Percentiles rank a stretch among this genome's conserved stretches.
Evolutionary conservation across 2,329 filamentous ascomycete species (phyloP).

Genomic region (Nemania bipapillata): DNA sequence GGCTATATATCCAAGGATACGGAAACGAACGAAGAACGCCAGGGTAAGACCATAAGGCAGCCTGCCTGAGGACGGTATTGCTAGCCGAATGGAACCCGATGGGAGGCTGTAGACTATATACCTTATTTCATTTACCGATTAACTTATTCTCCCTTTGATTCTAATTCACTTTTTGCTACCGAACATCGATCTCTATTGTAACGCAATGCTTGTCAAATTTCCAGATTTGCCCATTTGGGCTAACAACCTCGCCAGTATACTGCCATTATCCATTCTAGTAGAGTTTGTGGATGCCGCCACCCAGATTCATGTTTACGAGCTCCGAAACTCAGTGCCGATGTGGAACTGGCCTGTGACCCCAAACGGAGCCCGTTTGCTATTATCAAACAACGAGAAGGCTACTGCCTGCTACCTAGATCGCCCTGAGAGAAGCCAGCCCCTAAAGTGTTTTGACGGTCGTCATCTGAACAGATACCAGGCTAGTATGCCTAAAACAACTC

Average conservation of each 20-base stretch:
- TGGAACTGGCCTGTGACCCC: constrained; percentile 19
- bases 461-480: constrained; percentile 10
- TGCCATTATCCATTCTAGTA: constrained; percentile 15
- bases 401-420: constrained; percentile 12
- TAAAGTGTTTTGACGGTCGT: constrained; percentile 14
- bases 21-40: too few species aligned
- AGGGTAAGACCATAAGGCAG: too few species aligned
- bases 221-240: too few species aligned
- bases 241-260: constrained; percentile 22
- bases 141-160: too few species aligned
- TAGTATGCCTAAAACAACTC: constrained; percentile 9
- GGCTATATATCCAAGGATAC: too few species aligned
- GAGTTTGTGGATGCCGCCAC: constrained; percentile 15
- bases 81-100: too few species aligned
- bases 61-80: too few species aligned
- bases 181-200: too few species aligned
- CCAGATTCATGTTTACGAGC: constrained; percentile 8
- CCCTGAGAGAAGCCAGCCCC: neutral
- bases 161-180: too few species aligned
- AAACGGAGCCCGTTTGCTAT: constrained; percentile 5
- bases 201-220: too few species aligned
- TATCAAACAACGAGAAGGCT: neutral
- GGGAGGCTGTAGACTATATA: too few species aligned
- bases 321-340: neutral
- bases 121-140: too few species aligned